Base-by-base conservation (phyloP, 202 grass and related monocot genomes). In the Setaria italica region DNA sequence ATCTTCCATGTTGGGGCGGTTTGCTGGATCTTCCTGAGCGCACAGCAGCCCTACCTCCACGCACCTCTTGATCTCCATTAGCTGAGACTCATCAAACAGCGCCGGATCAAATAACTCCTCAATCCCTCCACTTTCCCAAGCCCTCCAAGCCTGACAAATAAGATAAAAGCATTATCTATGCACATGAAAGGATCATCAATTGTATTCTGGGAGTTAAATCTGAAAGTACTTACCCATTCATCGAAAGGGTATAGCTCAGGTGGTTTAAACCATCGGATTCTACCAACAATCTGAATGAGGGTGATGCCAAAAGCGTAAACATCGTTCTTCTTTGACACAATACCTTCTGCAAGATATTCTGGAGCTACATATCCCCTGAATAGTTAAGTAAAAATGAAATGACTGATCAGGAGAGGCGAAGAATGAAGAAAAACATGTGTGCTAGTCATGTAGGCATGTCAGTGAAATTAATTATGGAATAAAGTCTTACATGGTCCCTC, bases 331-430 rank as follows among this genome's bases (percentile, higher is more conserved):
- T 4, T 39, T 0, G 70, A 83, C 4, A 74, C 5, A 29, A 11
- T 25, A 25, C 42, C 42, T 2, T 50, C 29, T 2, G 3, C 0
- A 0, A 51, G 16, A 41, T 50, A 37, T 32, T 83, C 81, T 25
- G 81, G 81, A 48, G 70, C 30, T 34, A 83, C 25, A 11, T 83
- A 51, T 49, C 13, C 17, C 8, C 81, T 73, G 51, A 50, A 70
- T 32, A 14, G 1, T 69, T 33, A 41, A 1, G 9, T 41, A 42
- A 47, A 21, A 13, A 25, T 25, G 25, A 25, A 25, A 25, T 25
- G 25, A 25, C 25, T 25, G 25, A 25, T 25, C 25, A 25, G 25
- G 25, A 25, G 25, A 25, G 25, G 0, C 25, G 25, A 25, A 25
- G 25, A 25, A 25, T 25, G 25, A 25, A 25, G 25, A 25, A 25